phyloP scores from a whole-genome alignment of 371 early-diverging fungal genomes.

The Lichtheimia ramosa region DNA sequence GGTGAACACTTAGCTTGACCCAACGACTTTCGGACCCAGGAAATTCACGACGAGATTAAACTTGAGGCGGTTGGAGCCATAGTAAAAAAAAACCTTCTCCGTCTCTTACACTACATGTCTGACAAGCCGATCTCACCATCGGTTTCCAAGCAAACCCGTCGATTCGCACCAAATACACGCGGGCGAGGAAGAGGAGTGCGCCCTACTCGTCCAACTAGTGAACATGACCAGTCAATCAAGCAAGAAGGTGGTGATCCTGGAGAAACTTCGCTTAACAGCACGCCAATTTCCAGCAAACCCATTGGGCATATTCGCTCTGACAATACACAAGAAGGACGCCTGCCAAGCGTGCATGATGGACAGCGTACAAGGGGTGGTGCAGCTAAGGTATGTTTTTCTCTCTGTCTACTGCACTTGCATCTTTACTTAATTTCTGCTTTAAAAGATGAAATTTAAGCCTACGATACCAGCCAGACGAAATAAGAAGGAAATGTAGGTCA shows the following conservation, averaged over 20 bases:
- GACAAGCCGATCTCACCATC: constrained; percentile 22
- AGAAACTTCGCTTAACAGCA: constrained; percentile 3
- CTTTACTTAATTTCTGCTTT: background rate
- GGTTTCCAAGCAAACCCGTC: constrained; percentile 35
- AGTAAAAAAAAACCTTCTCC: no score
- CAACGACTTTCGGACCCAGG: no score
- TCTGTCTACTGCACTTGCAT: background rate
- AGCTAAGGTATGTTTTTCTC: constrained; percentile 33
- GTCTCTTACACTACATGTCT: background rate
- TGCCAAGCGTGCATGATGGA: constrained; percentile 47
- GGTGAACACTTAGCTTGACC: no score
- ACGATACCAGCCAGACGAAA: constrained; percentile 62
- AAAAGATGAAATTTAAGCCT: constrained; percentile 65
- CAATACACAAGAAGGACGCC: constrained; percentile 29
- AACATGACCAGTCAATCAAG: background rate
- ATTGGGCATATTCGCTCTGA: constrained; percentile 45
- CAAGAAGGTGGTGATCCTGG: constrained; percentile 2
- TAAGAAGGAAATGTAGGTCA: constrained; percentile 60
- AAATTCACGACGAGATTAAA: no score
- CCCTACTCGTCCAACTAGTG: constrained; percentile 2
- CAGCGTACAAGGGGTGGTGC: constrained; percentile 50
- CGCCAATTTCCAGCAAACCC: constrained; percentile 2
- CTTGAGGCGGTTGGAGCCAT: no score
- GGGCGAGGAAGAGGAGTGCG: constrained; percentile 16
- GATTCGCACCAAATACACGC: constrained; percentile 36